Conservation (phyloP, 2,329 filamentous ascomycete genomes). For the Colletotrichum higginsianum region DNA sequence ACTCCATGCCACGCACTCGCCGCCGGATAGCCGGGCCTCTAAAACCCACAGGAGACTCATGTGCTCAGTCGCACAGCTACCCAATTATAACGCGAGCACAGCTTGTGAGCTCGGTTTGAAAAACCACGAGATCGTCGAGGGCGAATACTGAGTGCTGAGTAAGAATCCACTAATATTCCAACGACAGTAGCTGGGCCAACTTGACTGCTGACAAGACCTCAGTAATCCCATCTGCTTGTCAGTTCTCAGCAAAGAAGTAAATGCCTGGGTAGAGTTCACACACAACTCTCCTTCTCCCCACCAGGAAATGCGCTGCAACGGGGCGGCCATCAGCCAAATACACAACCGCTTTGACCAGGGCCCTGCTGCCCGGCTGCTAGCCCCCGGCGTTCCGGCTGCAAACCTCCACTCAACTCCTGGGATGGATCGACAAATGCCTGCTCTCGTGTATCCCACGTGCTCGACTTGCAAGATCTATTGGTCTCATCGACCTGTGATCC, state of each 20-base stretch:
- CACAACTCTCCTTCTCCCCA: neutral
- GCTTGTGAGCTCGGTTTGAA: too few species aligned
- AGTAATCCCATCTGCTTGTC: constrained; percentile 13
- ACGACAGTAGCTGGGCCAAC: neutral
- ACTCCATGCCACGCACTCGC: too few species aligned
- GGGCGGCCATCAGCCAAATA: constrained; percentile 9
- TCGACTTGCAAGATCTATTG: constrained; percentile 26
- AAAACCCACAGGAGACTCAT: neutral
- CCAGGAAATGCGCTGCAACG: constrained; percentile 23
- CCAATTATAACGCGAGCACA: neutral
- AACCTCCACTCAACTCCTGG: constrained; percentile 23
- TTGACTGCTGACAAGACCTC: constrained; percentile 8
- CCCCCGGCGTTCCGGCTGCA: constrained; percentile 26
- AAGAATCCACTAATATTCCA: constrained; percentile 6
- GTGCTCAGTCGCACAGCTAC: neutral
- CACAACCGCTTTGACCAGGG: constrained; percentile 33
- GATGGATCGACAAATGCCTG: constrained; percentile 36
- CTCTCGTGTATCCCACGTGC: constrained; percentile 36
- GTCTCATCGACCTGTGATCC: neutral
- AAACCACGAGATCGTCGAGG: neutral
- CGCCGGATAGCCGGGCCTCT: neutral
- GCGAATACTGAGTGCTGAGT: constrained; percentile 17
- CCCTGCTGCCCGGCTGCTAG: constrained; percentile 29
- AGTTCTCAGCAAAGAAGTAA: neutral
- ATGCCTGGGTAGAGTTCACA: neutral